Evolutionary conservation across 2,329 filamentous ascomycete genomes (phyloP).

Genomic region (Phaeosphaeriaceae sp.): DNA sequence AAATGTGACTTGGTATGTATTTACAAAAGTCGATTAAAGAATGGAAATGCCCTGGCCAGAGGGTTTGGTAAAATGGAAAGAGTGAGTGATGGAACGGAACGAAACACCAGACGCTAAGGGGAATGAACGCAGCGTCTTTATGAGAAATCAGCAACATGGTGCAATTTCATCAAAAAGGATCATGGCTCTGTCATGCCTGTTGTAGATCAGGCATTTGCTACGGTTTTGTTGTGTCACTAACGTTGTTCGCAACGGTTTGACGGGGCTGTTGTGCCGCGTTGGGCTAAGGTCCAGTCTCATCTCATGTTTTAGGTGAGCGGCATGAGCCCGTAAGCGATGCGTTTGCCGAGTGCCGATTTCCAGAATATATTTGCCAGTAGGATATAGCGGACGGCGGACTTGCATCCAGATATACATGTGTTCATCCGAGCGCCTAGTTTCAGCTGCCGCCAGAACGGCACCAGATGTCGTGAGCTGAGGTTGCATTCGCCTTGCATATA

Average conservation of each 20-base stretch:
- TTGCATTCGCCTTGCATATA: no score
- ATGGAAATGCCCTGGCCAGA: constrained; percentile 2
- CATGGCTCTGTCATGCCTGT: not conserved
- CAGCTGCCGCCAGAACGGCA: not conserved
- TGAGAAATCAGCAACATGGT: not conserved
- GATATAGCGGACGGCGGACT: not conserved
- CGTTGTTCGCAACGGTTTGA: no score
- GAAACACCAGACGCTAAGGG: not conserved
- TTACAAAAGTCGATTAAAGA: not conserved
- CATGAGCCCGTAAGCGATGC: not conserved
- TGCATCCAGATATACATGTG: not conserved
- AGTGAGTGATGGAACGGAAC: not conserved
- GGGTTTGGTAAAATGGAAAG: not conserved
- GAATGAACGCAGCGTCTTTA: not conserved
- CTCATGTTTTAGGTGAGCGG: constrained; percentile 7
- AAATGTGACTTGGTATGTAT: not conserved
- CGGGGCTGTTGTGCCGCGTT: constrained; percentile 5
- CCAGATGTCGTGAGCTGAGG: no score
- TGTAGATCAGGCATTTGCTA: not conserved
- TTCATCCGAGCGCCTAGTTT: not conserved
- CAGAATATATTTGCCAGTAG: not conserved
- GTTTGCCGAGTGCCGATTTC: constrained; percentile 1
- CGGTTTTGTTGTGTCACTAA: no score
- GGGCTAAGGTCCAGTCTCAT: constrained; percentile 5
- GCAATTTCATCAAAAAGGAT: not conserved